Conservation (phyloP, 768 basidiomycete genomes). For the Gyrodon lividus region DNA sequence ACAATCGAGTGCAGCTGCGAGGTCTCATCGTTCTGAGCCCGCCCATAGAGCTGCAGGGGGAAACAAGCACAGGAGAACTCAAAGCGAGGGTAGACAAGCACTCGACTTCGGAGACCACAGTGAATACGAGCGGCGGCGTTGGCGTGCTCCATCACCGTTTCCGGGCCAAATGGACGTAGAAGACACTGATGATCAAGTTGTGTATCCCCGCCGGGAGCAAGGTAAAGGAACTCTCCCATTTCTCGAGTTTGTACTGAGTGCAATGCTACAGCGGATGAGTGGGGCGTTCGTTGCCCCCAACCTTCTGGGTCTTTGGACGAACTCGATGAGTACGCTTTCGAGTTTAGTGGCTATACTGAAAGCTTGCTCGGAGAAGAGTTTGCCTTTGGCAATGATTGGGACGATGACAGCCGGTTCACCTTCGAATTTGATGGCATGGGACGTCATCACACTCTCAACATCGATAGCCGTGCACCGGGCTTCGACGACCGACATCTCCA, state of each 20-base stretch:
- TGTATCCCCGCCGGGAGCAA: slow-evolving; percentile 28
- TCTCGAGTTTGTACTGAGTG: slow-evolving; percentile 7
- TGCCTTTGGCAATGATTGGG: slow-evolving; percentile 19
- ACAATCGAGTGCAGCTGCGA: slow-evolving; percentile 8
- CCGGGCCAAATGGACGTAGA: slow-evolving; percentile 10
- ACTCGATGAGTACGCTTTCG: slow-evolving; percentile 21
- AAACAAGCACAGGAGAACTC: slow-evolving; percentile 49
- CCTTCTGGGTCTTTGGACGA: slow-evolving; percentile 8
- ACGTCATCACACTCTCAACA: not conserved
- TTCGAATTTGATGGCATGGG: slow-evolving; percentile 17
- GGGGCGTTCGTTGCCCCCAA: slow-evolving; percentile 25
- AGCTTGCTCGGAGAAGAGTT: slow-evolving; percentile 27
- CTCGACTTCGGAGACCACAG: slow-evolving; percentile 33
- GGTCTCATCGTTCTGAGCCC: not conserved
- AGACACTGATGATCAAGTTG: slow-evolving; percentile 23
- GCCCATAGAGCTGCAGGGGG: not conserved
- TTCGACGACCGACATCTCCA: slow-evolving; percentile 7
- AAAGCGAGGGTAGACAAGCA: slow-evolving; percentile 43
- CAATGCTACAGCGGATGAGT: slow-evolving; percentile 26
- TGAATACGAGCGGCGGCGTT: slow-evolving; percentile 21
- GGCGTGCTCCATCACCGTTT: slow-evolving; percentile 30
- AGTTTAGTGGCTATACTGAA: slow-evolving; percentile 23
- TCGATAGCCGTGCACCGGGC: not conserved
- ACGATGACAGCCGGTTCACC: slow-evolving; percentile 20
- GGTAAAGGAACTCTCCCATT: slow-evolving; percentile 10